Conservation (phyloP, 2,329 filamentous ascomycete genomes). For the Huntiella savannae region DNA sequence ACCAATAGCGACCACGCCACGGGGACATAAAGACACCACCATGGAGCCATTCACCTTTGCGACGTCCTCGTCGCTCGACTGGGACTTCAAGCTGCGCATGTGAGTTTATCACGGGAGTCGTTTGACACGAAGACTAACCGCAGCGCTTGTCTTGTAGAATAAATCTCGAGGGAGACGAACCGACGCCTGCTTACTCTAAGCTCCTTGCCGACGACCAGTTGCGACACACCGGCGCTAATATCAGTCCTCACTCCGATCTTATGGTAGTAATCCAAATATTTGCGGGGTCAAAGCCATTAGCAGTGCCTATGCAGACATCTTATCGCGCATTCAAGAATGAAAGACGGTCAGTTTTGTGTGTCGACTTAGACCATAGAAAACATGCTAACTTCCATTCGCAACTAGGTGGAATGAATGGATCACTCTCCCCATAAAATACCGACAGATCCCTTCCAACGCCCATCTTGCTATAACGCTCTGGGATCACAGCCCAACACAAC, state of each 20-base stretch:
- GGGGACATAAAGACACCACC: neutral
- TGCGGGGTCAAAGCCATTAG: slow-evolving; percentile 87
- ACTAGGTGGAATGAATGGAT: slow-evolving; percentile 91
- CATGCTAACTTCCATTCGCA: slow-evolving; percentile 7
- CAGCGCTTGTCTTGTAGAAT: slow-evolving; percentile 19
- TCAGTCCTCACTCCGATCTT: slow-evolving; percentile 65
- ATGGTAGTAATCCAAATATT: slow-evolving; percentile 88
- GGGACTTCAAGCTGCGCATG: slow-evolving; percentile 51
- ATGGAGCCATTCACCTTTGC: slow-evolving; percentile 98
- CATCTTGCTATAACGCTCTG: slow-evolving; percentile 85
- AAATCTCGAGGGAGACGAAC: slow-evolving; percentile 28
- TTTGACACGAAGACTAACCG: neutral
- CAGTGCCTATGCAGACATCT: slow-evolving; percentile 76
- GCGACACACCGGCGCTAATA: slow-evolving; percentile 72
- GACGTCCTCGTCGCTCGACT: slow-evolving; percentile 64
- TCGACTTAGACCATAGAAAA: neutral
- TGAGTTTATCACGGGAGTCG: slow-evolving; percentile 18
- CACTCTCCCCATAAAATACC: slow-evolving; percentile 65
- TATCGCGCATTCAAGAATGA: slow-evolving; percentile 78
- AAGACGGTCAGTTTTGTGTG: slow-evolving; percentile 27
- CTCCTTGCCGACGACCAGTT: slow-evolving; percentile 63
- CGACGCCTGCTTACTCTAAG: slow-evolving; percentile 36
- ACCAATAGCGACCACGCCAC: too few relatives aligned
- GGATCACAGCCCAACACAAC: slow-evolving; percentile 52
- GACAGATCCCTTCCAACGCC: slow-evolving; percentile 60